Conservation (phyloP, 495 filamentous ascomycete species). For the Trichodelitschia bisporula region DNA sequence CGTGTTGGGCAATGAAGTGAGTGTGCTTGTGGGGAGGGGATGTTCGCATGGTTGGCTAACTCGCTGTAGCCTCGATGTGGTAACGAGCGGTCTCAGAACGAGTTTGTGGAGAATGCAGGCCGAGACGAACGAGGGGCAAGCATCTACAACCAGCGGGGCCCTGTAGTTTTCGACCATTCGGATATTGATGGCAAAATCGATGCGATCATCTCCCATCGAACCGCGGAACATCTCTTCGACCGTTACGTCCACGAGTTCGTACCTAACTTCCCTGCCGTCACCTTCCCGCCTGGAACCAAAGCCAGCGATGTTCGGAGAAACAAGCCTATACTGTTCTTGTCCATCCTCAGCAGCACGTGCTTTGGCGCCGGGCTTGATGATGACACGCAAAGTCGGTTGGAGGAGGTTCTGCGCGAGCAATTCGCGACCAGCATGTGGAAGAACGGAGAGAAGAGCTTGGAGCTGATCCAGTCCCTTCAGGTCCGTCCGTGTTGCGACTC, state of each 20-base stretch:
- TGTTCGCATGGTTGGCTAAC: neutral
- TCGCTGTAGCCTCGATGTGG: neutral
- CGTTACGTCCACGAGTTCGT: slow-evolving; percentile 46
- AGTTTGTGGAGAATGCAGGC: neutral
- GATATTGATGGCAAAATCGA: slow-evolving; percentile 42
- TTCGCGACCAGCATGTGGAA: slow-evolving; percentile 54
- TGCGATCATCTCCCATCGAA: slow-evolving; percentile 33
- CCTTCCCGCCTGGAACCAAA: slow-evolving; percentile 42
- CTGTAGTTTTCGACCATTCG: slow-evolving; percentile 14
- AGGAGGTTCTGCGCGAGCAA: slow-evolving; percentile 42
- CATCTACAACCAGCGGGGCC: neutral
- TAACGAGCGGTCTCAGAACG: neutral
- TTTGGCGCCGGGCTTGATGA: slow-evolving; percentile 12
- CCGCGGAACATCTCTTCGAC: slow-evolving; percentile 38
- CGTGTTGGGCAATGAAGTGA: too few species aligned
- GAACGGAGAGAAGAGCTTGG: slow-evolving; percentile 59
- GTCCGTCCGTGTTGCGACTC: too few species aligned
- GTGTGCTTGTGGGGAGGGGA: neutral
- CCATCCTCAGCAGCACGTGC: slow-evolving; percentile 40
- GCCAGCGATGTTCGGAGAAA: slow-evolving; percentile 39
- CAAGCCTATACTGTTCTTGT: slow-evolving; percentile 59
- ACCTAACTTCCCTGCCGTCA: slow-evolving; percentile 50
- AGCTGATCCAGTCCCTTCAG: slow-evolving; percentile 61
- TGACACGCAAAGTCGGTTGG: slow-evolving; percentile 20
- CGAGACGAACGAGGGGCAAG: slow-evolving; percentile 2